phyloP scores from a whole-genome alignment of 345 rosid genomes.

The thale cress (Arabidopsis thaliana) region TAIR10.1 NC_003074.8:18697501-18698000 shows the following conservation, averaged over 20 bases:
- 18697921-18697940: constrained; percentile 56
- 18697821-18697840: constrained; percentile 54
- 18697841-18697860: constrained; percentile 55
- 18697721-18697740: constrained; percentile 16
- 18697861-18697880: constrained; percentile 64
- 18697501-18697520: constrained; percentile 20
- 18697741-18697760: constrained; percentile 24
- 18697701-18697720: constrained; percentile 34
- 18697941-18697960: constrained; percentile 57
- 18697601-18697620: constrained; percentile 25
- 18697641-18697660: constrained; percentile 23
- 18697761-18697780: constrained; percentile 54
- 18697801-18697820: constrained; percentile 66
- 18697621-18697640: constrained; percentile 31
- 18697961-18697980: constrained; percentile 53
- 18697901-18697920: constrained; percentile 59
- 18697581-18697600: constrained; percentile 29
- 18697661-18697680: constrained; percentile 15
- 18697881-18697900: constrained; percentile 59
- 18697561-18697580: constrained; percentile 27
- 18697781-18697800: constrained; percentile 59
- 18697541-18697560: neutral
- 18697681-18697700: constrained; percentile 26
- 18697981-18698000: constrained; percentile 51
- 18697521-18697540: constrained; percentile 5